A percentile compares a stretch with the other conserved stretches of the same genome.
These are phyloP conservation scores for Vitis vinifera DNA, from an alignment of 164 flowering plant genomes.

Conservation along the genomic window ASM3070453v1 NC_081818.1:3550001-3550500, in stretches of 20 bases:
- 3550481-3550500: constrained; percentile 23
- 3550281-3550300: constrained; percentile 77
- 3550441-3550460: constrained; percentile 25
- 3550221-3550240: constrained; percentile 86
- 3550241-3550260: constrained; percentile 90
- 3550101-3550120: no score
- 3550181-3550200: constrained; percentile 72
- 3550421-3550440: constrained; percentile 21
- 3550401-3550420: constrained; percentile 57
- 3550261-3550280: constrained; percentile 86
- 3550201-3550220: constrained; percentile 82
- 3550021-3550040: no score
- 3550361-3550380: constrained; percentile 79
- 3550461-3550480: constrained; percentile 38
- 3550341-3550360: constrained; percentile 65
- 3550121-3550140: neutral
- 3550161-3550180: constrained; percentile 81
- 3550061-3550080: no score
- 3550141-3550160: constrained; percentile 82
- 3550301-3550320: constrained; percentile 90
- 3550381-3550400: constrained; percentile 74
- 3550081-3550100: no score
- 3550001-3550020: neutral
- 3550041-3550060: no score
- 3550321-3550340: constrained; percentile 37